Evolutionary conservation across 805 yeast genomes (phyloP), one percentile per base, ranked within the genome.

Genomic region (Lipomyces sp.): DNA sequence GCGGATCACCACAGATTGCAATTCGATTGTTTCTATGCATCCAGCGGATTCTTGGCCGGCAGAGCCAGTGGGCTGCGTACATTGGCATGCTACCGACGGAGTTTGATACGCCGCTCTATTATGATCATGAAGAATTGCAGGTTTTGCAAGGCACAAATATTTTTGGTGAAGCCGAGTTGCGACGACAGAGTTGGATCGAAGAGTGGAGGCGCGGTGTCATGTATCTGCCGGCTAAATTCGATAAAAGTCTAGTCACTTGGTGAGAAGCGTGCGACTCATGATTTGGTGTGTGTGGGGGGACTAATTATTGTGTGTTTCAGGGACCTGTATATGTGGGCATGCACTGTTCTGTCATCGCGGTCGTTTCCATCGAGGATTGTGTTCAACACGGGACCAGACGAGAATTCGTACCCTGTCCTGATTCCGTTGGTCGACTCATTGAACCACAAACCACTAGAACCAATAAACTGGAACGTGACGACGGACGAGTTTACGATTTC

Each of bases 381-480:
- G n/a, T 71, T 74, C 48, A 76, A 81, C 3, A 75, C 76, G 7
- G 70, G 76, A 24, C 24, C 29, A 30, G 24, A 18, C 24, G 62
- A 34, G 30, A 59, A 53, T 30, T 62, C 79, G n/a, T 91, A 64
- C 54, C 74, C 90, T 5, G 87, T 93, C 81, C 78, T 93, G 32
- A 77, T 89, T 30, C 98, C 98, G 1, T 74, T 93, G 10, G 83
- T 91, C 13, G 98, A 93, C 74, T 77, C 91, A 18, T 77, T 92
- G 61, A 93, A 93, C 74, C 98, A 93, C 76, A 78, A 83, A 65
- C 86, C 87, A 6, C 77, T 75, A 39, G 79, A 87, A 0, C 80
- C 84, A 24, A 93, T 91, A 0, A 78, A 83, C 24, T 93, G 98
- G 98, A 73, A 70, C 1, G 73, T 68, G 5, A 57, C 63, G 4